phyloP scores from a whole-genome alignment of 176 grass and related monocot genomes.

The Poa annua region DNA sequence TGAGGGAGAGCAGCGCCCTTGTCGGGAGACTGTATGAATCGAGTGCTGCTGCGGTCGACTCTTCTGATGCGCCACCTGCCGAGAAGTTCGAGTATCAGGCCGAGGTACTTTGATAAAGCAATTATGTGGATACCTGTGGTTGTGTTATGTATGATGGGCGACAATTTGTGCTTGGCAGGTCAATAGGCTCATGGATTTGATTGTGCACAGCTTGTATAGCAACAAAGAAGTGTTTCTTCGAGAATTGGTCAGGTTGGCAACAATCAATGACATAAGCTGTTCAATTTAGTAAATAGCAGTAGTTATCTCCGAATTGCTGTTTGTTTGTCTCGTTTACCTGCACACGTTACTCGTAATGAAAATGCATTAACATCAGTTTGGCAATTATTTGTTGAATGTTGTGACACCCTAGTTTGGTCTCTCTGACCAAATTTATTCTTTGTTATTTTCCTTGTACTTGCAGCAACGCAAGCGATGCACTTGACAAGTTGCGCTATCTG shows the following conservation, averaged over 20 bases:
- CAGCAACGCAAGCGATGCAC: conserved; percentile 98
- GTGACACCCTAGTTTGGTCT: not conserved
- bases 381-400: not conserved
- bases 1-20: conserved; percentile 43
- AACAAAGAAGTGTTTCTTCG: conserved; percentile 99
- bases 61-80: conserved; percentile 34
- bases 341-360: not conserved
- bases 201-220: conserved; percentile 97
- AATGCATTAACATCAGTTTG: not conserved
- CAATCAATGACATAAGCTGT: not conserved
- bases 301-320: not conserved
- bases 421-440: conserved; percentile 22
- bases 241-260: conserved; percentile 81
- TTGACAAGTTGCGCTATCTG: conserved; percentile 95
- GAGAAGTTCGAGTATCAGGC: conserved; percentile 96
- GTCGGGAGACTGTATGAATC: conserved; percentile 65
- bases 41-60: conserved; percentile 66
- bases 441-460: conserved; percentile 20
- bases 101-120: conserved; percentile 57
- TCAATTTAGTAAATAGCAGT: not conserved
- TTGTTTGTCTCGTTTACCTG: not conserved
- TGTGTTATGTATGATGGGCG: not conserved
- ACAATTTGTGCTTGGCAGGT: conserved; percentile 58
- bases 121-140: not conserved
- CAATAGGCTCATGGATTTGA: conserved; percentile 98